Evolutionary conservation across 495 filamentous ascomycete species (phyloP), one percentile per base, ranked within the genome.

Genomic region (Neurospora sp.): DNA sequence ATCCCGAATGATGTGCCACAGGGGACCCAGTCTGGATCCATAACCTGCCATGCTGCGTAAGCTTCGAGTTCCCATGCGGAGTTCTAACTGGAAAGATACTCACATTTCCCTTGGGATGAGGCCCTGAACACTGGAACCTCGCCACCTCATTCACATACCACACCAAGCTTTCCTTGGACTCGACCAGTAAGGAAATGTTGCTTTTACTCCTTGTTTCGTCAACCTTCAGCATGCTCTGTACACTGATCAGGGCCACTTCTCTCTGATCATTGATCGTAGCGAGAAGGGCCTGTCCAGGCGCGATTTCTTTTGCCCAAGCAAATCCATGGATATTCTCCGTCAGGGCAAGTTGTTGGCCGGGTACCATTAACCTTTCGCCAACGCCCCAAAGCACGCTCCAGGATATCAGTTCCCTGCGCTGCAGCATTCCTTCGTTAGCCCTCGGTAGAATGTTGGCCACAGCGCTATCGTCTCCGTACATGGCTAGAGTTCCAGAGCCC

Each of bases 301-400:
- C 77, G n/a, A 80, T 78, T 76, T 83, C 83, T 46, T 70, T 76
- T 0, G 84, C 80, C 85, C 85, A 87, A 5, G 85, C 79, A 59
- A 87, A 83, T 2, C 80, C 76, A 16, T 78, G 76, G 41, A 87
- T 78, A 70, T 81, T 81, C 78, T 87, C 85, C 42, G 75, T 78
- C 40, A 75, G 39, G 22, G 80, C 80, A 9, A 72, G 72, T 20
- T 81, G 78, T 69, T 80, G 73, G 1, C 76, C 75, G 5, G 85
- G 85, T n/a, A 86, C 75, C n/a, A 85, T 74, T 14, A 87, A 46
- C 7, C 82, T 79, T 59, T 81, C 83, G n/a, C 85, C 85, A 1
- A 86, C 77, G 5, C 84, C 83, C 84, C 84, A 87, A 6, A 83
- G 77, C 4, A 83, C 77, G 41, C 77, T 46, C 82, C 82, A 83